Base-by-base conservation (phyloP, 2,329 filamentous ascomycete genomes). In the Aureobasidium sp. region DNA sequence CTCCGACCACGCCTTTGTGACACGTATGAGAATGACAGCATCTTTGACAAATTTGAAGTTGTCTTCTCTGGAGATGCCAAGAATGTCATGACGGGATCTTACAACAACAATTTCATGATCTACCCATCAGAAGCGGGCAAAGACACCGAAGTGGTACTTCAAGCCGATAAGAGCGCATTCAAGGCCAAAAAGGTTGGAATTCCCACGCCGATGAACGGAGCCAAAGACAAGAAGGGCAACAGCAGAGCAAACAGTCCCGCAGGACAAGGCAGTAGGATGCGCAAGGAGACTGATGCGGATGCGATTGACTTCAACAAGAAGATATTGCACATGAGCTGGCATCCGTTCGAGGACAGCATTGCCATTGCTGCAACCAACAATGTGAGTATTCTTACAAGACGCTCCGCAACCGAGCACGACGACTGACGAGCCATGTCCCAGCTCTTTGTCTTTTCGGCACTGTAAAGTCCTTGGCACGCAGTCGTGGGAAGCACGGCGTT, bases 61-160 rank as follows among this genome's bases (percentile, higher is more conserved):
- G 91, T 97, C 49, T 98, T 98, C 74, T 97, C 91, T 2, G 93
- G 93, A 21, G 91, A 97, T 70, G 89, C 90, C 34, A 94, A 95
- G 79, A 97, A 98, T 63, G 93, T 97, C 60, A 98, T 98, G 93
- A 98, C 93, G 5, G 93, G 93, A 63, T 96, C 90, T 68, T 98
- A 98, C 78, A 98, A 98, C 79, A 98, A 98, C 76, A 98, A 98
- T 75, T 97, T 98, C 78, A 98, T 98, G 93, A 98, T 98, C 66
- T 98, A 97, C 70, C 93, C 93, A 4, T 93, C 90, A 22, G 91
- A 97, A 64, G 88, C 90, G 6, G 88, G 91, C 61, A 94, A 94
- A 74, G 93, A 98, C 68, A 91, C 91, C 3, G 93, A 98, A 71
- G 90, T 98, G 42, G 93, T 98, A 41, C 76, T 98, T 54, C 93